Conservation (phyloP, 441 rosid species). For the Corymbia citriodora region DNA sequence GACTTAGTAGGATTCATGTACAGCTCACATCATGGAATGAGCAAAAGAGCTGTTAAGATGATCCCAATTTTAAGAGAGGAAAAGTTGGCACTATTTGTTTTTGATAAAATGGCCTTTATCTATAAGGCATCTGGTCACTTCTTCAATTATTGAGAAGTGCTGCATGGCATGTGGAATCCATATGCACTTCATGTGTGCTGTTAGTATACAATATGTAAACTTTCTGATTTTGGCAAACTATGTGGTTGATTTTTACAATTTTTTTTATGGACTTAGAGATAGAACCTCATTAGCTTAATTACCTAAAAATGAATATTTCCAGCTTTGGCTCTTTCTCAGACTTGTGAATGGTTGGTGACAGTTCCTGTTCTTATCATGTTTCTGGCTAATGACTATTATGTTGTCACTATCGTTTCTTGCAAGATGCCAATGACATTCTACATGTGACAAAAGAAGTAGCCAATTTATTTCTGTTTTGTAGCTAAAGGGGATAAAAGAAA, state of each 20-base stretch:
- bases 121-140: background rate
- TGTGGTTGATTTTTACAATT: background rate
- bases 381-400: background rate
- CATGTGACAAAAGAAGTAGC: background rate
- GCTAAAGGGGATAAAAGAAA: constrained; percentile 67
- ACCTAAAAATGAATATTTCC: background rate
- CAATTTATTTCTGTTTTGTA: constrained; percentile 16
- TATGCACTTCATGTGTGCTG: background rate
- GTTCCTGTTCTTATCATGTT: background rate
- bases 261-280: background rate
- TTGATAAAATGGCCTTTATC: background rate
- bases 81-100: background rate
- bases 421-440: background rate
- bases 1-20: background rate
- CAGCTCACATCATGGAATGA: background rate
- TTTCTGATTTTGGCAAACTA: background rate
- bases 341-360: background rate
- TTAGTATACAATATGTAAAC: background rate
- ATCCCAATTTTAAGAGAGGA: background rate
- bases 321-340: background rate
- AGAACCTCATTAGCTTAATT: background rate
- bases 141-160: background rate
- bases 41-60: background rate
- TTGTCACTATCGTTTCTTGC: background rate
- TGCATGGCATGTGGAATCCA: background rate